Evolutionary conservation across 2,329 filamentous ascomycete genomes (phyloP), one percentile per base, ranked within the genome.

Genomic region (Trichoderma harzianum): DNA sequence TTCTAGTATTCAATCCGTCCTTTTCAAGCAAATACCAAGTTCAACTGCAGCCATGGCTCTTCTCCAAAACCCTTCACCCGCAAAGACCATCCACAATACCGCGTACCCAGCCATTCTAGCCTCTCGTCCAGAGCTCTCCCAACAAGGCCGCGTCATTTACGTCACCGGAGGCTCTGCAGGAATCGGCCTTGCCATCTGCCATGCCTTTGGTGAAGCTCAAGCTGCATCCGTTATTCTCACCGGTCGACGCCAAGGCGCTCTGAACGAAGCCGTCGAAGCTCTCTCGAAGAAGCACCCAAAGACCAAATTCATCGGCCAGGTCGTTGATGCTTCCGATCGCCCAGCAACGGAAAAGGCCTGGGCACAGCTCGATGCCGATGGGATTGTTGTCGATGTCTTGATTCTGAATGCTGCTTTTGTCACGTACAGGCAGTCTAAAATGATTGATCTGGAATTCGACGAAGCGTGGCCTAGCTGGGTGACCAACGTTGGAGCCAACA

Each of bases 101-200:
- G 67, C 80, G 0, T 85, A 85, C 71, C 73, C 79, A 0, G 74
- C 77, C 72, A 83, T 85, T 72, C 78, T 76, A 0, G 79, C 83
- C 2, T 66, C 72, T 1, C 78, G 79, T 0, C 81, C 82, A 0
- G 80, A 81, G 72, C 79, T 84, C 24, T 81, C 77, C 5, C 81
- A 84, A 43, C 75, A 77, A 5, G 83, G 82, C 16, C 76, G 78
- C 11, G 89, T 85, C 3, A 87, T 91, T 10, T 82, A 93, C 12
- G 88, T 93, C 76, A 91, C 89, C 1, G 91, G 91, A 61, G 89
- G 86, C 26, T 87, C 87, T 1, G 86, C 84, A 0, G 89, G 91
- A 55, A 88, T 93, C 65, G 91, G 91, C 4, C 87, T 88, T 71
- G 87, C 89, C 1, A 86, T 91, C 11, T 90, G 90, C 2, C 83